phyloP scores from a whole-genome alignment of 1,284 basidiomycete species.

The Vanrija pseudolonga region DNA sequence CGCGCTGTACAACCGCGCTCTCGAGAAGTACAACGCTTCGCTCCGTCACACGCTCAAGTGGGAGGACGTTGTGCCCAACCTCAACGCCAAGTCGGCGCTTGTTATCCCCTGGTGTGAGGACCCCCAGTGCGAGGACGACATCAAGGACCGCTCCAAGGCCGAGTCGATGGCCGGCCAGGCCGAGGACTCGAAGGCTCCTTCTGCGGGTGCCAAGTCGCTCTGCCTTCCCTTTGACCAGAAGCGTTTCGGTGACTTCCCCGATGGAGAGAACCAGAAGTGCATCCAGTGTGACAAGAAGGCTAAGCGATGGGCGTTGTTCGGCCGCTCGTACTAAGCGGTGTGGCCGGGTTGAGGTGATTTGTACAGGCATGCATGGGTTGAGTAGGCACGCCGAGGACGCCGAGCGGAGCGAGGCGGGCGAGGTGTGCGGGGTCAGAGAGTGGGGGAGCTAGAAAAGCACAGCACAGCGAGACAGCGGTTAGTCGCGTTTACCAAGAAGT shows the following conservation, averaged over 20 bases:
- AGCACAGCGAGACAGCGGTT: no score
- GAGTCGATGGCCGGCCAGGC: conserved; percentile 63
- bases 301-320: conserved; percentile 90
- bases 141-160: conserved; percentile 83
- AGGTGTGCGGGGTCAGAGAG: no score
- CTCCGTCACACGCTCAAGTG: conserved; percentile 75
- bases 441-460: no score
- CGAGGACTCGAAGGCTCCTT: conserved; percentile 89
- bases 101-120: conserved; percentile 96
- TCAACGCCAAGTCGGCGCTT: conserved; percentile 84
- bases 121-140: conserved; percentile 92
- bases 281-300: conserved; percentile 77
- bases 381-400: no score
- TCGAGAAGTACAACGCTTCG: conserved; percentile 68
- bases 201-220: conserved; percentile 96
- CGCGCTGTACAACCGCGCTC: conserved; percentile 82
- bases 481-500: no score
- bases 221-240: conserved; percentile 95
- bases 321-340: conserved; percentile 51
- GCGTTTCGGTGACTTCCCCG: conserved; percentile 60
- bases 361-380: neutral
- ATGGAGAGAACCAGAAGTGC: conserved; percentile 79
- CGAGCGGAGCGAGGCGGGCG: no score
- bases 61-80: conserved; percentile 84
- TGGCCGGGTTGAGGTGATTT: neutral